Evolutionary conservation across 2,329 filamentous ascomycete species (phyloP), one percentile per base, ranked within the genome.

Genomic region (Cadophora luteo-olivacea): DNA sequence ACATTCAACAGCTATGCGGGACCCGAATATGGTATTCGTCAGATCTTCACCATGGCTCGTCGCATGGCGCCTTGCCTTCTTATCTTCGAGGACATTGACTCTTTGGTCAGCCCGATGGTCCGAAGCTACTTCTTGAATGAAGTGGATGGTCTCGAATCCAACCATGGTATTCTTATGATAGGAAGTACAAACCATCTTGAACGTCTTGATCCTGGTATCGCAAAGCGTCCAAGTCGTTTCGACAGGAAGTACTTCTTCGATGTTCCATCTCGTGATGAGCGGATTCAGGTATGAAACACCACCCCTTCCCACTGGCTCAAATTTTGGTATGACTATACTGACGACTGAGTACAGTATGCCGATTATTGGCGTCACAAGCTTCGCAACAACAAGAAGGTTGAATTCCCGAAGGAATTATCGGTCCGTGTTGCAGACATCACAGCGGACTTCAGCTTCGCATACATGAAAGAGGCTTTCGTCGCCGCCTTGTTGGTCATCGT

Each of bases 121-220:
- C 83, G 90, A 33, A 88, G 85, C 64, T 92, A 91, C 80, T 92
- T 92, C 79, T 82, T 92, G 60, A 92, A 92, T 75, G 89, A 92
- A 77, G 86, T 92, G 3, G 90, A 92, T 70, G 90, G 90, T 0
- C 84, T 92, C 12, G 86, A 87, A 73, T 85, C 83, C 70, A 92
- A 92, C 71, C 87, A 92, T 71, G 90, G 90, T 12, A 91, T 92
- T 64, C 85, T 92, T 73, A 90, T 92, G 80, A 83, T 91, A 33
- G 88, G 86, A 36, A 88, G 85, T 64, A 91, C 89, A 0, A 91
- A 91, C 74, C 84, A 88, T 72, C 82, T 92, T 5, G 89, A 92
- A 45, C 83, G 84, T 1, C 79, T 92, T 5, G 90, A 92, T 71
- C 89, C 89, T 0, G 89, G 89, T 24, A 90, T 89, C 33, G 82